Evolutionary conservation across 176 grass and related monocot genomes (phyloP).

Genomic region (Miscanthus lutarioriparius): DNA sequence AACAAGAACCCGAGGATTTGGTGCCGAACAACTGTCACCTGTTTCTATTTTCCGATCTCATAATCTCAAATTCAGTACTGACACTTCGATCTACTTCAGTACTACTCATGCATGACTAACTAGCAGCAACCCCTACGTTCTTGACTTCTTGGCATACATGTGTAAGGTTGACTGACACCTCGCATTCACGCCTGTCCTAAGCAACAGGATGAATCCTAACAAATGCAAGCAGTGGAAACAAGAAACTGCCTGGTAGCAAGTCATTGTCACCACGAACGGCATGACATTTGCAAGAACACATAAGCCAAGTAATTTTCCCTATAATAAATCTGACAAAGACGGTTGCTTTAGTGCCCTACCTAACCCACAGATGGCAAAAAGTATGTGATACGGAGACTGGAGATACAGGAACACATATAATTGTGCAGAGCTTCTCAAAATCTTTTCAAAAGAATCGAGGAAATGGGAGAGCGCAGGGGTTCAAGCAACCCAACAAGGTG

Average conservation of each 20-base stretch:
- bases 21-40: background rate
- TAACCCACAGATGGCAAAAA: background rate
- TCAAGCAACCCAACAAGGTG: background rate
- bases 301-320: slow-evolving; percentile 1
- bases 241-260: background rate
- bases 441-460: background rate
- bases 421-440: slow-evolving; percentile 9
- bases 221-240: slow-evolving; percentile 29
- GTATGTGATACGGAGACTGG: background rate
- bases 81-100: background rate
- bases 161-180: background rate
- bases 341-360: slow-evolving; percentile 16
- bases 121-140: background rate
- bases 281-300: slow-evolving; percentile 2
- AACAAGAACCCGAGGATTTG: background rate
- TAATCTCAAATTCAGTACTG: background rate
- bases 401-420: background rate
- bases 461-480: background rate
- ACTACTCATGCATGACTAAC: background rate
- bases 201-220: background rate
- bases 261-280: slow-evolving; percentile 8
- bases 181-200: no score
- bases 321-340: slow-evolving; percentile 6
- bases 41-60: background rate
- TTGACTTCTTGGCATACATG: background rate